A percentile compares a stretch with the other conserved stretches of the same genome.
phyloP scores from a whole-genome alignment of 2,329 filamentous ascomycete species.

The Helotiales sp. region DNA sequence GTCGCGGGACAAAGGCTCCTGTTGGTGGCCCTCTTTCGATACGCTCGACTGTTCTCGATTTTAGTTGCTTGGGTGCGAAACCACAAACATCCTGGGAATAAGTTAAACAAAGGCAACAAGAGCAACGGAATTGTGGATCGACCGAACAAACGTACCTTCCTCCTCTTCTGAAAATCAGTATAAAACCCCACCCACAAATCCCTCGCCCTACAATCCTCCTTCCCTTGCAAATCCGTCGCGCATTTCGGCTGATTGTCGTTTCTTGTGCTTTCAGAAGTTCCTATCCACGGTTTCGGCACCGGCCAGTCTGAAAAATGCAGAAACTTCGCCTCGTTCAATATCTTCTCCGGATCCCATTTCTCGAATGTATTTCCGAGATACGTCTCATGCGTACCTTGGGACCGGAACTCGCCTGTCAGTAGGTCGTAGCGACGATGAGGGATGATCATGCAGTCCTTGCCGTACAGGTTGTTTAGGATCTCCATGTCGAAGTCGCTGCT shows the following conservation, averaged over 20 bases:
- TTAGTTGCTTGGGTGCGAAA: neutral
- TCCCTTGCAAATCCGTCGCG: conserved; percentile 31
- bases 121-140: neutral
- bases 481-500: conserved; percentile 57
- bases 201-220: conserved; percentile 39
- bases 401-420: conserved; percentile 60
- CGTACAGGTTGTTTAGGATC: conserved; percentile 57
- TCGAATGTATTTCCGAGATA: conserved; percentile 56
- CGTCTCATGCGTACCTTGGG: conserved; percentile 50
- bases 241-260: conserved; percentile 39
- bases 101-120: neutral
- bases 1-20: neutral
- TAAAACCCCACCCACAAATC: conserved; percentile 37
- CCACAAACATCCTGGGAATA: neutral
- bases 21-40: neutral
- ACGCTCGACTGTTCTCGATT: neutral
- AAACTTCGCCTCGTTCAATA: conserved; percentile 57
- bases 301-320: conserved; percentile 67
- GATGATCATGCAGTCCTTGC: conserved; percentile 55
- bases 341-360: conserved; percentile 58
- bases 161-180: conserved; percentile 32
- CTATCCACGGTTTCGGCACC: conserved; percentile 61
- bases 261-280: conserved; percentile 30
- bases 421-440: conserved; percentile 62
- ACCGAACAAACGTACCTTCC: conserved; percentile 31